These are phyloP conservation scores for Amaranthus hypochondriacus DNA, from an alignment of 148 eudicot genomes.

Conservation along the genomic window DNA sequence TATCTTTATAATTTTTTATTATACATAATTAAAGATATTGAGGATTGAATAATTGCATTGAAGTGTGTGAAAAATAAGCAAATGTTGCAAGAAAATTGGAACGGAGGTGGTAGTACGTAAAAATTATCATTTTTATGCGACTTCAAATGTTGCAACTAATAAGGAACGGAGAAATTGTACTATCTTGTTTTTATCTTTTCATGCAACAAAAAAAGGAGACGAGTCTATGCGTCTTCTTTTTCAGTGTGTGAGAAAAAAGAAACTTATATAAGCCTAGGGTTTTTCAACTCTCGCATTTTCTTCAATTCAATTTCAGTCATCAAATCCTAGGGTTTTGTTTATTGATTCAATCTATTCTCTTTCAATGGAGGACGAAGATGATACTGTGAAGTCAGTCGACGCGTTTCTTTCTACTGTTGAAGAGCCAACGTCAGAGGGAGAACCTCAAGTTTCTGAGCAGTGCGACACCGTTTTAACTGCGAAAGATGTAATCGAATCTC, in stretches of 20 bases:
- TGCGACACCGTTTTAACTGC: constrained; percentile 9
- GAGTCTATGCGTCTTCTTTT: too few species aligned
- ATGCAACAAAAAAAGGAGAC: too few species aligned
- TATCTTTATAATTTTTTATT: too few species aligned
- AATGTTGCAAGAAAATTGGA: too few species aligned
- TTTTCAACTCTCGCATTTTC: constrained; percentile 5
- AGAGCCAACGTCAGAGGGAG: constrained; percentile 6
- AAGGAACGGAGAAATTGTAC: too few species aligned
- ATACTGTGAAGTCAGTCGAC: constrained; percentile 9
- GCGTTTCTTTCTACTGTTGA: constrained; percentile 8
- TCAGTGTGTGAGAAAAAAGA: not conserved
- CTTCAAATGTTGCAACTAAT: too few species aligned
- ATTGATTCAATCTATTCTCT: not conserved
- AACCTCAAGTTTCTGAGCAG: constrained; percentile 8
- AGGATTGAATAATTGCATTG: too few species aligned
- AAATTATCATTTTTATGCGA: too few species aligned
- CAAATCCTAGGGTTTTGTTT: constrained; percentile 23
- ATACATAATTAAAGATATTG: too few species aligned
- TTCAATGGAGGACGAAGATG: constrained; percentile 41
- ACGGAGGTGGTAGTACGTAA: too few species aligned
- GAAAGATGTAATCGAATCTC: constrained; percentile 14
- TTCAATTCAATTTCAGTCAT: constrained; percentile 4
- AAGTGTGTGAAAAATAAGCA: too few species aligned
- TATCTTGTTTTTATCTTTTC: too few species aligned
- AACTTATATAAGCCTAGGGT: constrained; percentile 29